Evolutionary conservation across 768 basidiomycete species (phyloP).

Genomic region (Coprinellus micaceus): DNA sequence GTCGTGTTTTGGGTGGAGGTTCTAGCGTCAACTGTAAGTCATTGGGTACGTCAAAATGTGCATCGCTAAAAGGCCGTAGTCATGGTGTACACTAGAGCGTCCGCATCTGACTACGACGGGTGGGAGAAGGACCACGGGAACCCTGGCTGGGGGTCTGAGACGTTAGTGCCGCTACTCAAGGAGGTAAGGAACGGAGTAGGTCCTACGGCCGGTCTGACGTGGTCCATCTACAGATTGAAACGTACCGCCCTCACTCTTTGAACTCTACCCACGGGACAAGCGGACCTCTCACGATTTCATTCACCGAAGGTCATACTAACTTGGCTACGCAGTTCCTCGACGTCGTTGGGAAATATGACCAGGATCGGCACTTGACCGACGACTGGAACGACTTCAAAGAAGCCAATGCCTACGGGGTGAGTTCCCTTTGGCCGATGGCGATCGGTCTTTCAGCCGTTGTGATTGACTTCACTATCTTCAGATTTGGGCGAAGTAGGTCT

Average conservation of each 20-base stretch:
- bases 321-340: slow-evolving; percentile 46
- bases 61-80: slow-evolving; percentile 22
- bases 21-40: slow-evolving; percentile 56
- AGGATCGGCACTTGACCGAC: slow-evolving; percentile 37
- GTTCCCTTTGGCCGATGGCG: too few species aligned
- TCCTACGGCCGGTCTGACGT: too few species aligned
- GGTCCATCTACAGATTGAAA: slow-evolving; percentile 32
- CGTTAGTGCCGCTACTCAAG: slow-evolving; percentile 53
- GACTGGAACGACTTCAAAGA: slow-evolving; percentile 47
- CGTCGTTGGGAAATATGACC: slow-evolving; percentile 45
- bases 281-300: slow-evolving; percentile 50
- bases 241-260: slow-evolving; percentile 28
- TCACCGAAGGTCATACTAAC: slow-evolving; percentile 34
- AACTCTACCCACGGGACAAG: slow-evolving; percentile 41
- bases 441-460: neutral
- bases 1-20: slow-evolving; percentile 58
- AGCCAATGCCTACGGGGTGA: slow-evolving; percentile 43
- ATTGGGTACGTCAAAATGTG: neutral
- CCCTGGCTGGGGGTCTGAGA: slow-evolving; percentile 56
- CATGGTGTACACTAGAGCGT: slow-evolving; percentile 54
- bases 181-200: slow-evolving; percentile 36
- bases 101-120: slow-evolving; percentile 63
- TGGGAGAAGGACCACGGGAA: slow-evolving; percentile 53
- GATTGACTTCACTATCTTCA: slow-evolving; percentile 17
- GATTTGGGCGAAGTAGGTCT: slow-evolving; percentile 52